Evolutionary conservation across 2,329 filamentous ascomycete species (phyloP), one percentile per base, ranked within the genome.

Genomic region (Catunica adiposa): DNA sequence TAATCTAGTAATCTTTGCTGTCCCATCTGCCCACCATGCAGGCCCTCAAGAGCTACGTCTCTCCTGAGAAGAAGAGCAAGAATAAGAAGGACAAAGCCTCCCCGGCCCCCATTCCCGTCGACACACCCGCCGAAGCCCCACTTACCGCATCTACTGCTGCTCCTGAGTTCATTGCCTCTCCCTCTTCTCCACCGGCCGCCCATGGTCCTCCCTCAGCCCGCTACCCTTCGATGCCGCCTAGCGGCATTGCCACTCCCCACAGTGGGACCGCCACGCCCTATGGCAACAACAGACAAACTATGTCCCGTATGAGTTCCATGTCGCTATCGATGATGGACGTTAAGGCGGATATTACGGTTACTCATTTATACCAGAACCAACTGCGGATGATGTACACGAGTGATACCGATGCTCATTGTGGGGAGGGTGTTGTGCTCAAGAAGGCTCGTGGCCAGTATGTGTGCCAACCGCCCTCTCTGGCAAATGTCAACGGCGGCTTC

Each of bases 401-500:
- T 22, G 56, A 56, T 6, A 48, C 17, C 31, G 56, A 58, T 23
- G 50, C 40, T 38, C 55, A 55, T 9, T 50, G 29, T 29, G 56
- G 51, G 14, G 56, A 60, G 22, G 70, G 69, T 40, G 67, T 72
- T 31, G 63, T 71, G 11, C 59, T 71, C 53, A 64, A 68, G 42
- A 65, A 65, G 50, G 65, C 67, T n/a, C 64, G 68, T 42, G 70
- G 69, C 52, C 63, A 64, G 29, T 73, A 73, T 58, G 64, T 70
- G 11, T 77, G 70, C 61, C 61, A 61, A 23, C 62, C 62, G 17
- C 56, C 62, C 7, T 55, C 59, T 31, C 51, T 63, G 23, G 63
- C 65, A 14, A 66, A 68, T n/a, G 69, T 73, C 44, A 64, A 66
- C 1, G 70, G 70, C 42, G 70, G 71, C 0, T 71, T 81, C 55